A percentile compares a stretch with the other conserved stretches of the same genome.
These are phyloP conservation scores for Mycena rosella DNA, from an alignment of 768 basidiomycete genomes.

Conservation along the genomic window DNA sequence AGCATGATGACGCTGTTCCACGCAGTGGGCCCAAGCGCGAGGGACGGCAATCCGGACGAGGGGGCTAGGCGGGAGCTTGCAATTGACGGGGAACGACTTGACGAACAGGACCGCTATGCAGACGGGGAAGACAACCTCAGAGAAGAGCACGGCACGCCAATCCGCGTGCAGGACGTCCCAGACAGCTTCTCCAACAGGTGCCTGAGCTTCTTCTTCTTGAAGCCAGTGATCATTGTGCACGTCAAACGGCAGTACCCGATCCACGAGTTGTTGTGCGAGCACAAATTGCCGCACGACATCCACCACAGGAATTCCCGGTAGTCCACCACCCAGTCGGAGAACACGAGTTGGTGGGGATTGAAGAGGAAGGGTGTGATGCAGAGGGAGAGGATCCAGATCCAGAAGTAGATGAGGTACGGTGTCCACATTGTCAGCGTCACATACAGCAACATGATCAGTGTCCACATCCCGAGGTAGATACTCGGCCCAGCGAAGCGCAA, in stretches of 20 bases:
- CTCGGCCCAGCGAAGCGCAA: conserved; percentile 99
- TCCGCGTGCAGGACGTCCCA: conserved; percentile 95
- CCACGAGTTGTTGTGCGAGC: conserved; percentile 98
- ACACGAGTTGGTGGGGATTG: conserved; percentile 99
- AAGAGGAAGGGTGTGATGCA: conserved; percentile 98
- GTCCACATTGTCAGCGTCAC: conserved; percentile 94
- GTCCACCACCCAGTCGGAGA: conserved; percentile 97
- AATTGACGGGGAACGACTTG: conserved; percentile 84
- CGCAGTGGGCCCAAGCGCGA: conserved; percentile 94
- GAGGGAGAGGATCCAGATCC: conserved; percentile 92
- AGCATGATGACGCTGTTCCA: conserved; percentile 93
- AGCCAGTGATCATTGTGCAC: conserved; percentile 98
- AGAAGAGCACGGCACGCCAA: conserved; percentile 90
- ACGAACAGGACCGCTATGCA: conserved; percentile 90
- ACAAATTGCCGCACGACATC: conserved; percentile 99
- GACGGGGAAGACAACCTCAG: conserved; percentile 89
- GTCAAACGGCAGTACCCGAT: conserved; percentile 98
- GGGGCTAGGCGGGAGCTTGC: conserved; percentile 81
- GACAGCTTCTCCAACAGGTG: conserved; percentile 98
- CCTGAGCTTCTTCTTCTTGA: conserved; percentile 97
- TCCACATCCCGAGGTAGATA: conserved; percentile 97
- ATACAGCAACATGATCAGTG: conserved; percentile 91
- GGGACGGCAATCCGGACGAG: conserved; percentile 93
- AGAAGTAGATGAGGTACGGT: conserved; percentile 96
- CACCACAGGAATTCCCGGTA: conserved; percentile 96